Percentiles rank a stretch among this genome's conserved stretches.
These are phyloP conservation scores for Penicillium cinerascens DNA, from an alignment of 495 filamentous ascomycete genomes.

Conservation along the genomic window DNA sequence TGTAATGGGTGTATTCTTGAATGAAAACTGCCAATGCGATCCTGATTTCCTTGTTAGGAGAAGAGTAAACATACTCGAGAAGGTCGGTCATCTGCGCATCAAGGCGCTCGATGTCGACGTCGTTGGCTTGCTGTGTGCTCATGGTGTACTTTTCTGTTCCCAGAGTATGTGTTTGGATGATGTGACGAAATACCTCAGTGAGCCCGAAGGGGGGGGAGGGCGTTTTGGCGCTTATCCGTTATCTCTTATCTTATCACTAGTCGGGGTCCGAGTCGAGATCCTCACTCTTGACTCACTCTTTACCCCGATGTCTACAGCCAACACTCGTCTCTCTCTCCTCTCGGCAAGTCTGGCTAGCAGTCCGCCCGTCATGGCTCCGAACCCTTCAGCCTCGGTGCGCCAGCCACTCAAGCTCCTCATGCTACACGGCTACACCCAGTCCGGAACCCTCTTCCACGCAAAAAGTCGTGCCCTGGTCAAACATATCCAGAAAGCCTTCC, in stretches of 20 bases:
- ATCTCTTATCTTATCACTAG: too few species aligned
- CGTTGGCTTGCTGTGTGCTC: conserved; percentile 1
- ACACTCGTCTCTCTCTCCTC: conserved; percentile 1
- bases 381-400: conserved; percentile 16
- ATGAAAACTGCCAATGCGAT: too few species aligned
- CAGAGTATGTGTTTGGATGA: conserved; percentile 7
- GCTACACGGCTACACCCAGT: conserved; percentile 82
- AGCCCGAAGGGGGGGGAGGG: background rate
- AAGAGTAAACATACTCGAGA: conserved; percentile 20
- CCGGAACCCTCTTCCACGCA: conserved; percentile 77
- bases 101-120: conserved; percentile 14
- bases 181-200: conserved; percentile 6
- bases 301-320: background rate
- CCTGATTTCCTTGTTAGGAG: background rate
- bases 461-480: conserved; percentile 89
- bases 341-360: background rate
- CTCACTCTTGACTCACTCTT: background rate
- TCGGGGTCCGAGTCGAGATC: background rate
- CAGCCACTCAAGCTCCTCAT: conserved; percentile 53
- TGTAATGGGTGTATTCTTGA: background rate
- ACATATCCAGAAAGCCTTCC: conserved; percentile 68
- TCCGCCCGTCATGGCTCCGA: conserved; percentile 18
- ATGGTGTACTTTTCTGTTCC: background rate
- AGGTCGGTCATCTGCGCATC: conserved; percentile 26
- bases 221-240: conserved; percentile 3